These are phyloP conservation scores for Oryza meridionalis DNA, from an alignment of 176 grass and related monocot genomes.

Conservation along the genomic window DNA sequence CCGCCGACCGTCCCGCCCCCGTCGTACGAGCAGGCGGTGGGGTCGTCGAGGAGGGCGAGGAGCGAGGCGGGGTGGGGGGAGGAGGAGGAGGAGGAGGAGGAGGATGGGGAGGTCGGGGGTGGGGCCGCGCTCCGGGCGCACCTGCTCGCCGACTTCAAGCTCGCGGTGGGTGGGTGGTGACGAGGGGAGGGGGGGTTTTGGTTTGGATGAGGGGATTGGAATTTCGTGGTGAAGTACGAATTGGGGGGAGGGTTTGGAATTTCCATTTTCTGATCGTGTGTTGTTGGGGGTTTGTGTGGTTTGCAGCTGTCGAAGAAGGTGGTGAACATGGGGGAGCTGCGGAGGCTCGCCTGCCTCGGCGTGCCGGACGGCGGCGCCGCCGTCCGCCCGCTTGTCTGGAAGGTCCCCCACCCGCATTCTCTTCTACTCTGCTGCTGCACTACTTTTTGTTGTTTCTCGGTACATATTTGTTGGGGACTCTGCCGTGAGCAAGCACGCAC, in stretches of 20 bases:
- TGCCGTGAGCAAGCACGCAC: neutral
- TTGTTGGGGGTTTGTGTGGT: neutral
- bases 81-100: neutral
- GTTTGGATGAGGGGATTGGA: neutral
- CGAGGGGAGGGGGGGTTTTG: neutral
- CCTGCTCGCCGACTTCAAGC: conserved; percentile 49
- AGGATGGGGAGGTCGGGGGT: neutral
- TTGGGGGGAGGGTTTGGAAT: neutral
- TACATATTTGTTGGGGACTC: neutral
- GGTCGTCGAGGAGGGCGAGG: neutral
- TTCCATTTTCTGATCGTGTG: neutral
- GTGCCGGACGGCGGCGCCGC: conserved; percentile 51
- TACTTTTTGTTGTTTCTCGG: neutral
- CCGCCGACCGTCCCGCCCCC: conserved; percentile 32
- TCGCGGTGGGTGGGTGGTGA: conserved; percentile 30
- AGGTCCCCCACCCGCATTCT: conserved; percentile 73
- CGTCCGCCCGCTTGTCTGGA: conserved; percentile 74
- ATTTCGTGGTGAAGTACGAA: neutral
- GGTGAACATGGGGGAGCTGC: conserved; percentile 85
- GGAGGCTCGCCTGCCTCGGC: conserved; percentile 74
- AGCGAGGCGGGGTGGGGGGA: neutral
- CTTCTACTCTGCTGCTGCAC: neutral
- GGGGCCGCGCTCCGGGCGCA: conserved; percentile 45
- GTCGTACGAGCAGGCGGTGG: conserved; percentile 54
- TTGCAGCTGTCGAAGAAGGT: conserved; percentile 80